Conservation (phyloP, 768 basidiomycete genomes). For the Russula sp. region DNA sequence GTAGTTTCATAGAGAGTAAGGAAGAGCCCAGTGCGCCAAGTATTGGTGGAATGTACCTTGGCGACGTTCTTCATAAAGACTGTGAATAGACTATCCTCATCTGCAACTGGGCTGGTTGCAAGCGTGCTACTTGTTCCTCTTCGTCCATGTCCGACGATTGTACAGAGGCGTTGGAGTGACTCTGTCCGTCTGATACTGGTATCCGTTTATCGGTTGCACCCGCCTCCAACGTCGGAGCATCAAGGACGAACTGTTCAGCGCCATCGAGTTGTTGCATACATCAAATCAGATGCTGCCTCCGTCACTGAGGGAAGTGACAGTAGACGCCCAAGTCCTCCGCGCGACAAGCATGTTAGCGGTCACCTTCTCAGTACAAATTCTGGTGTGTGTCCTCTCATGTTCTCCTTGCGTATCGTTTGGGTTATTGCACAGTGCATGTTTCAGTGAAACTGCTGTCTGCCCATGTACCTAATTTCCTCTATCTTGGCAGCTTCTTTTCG, state of each 20-base stretch:
- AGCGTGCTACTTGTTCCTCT: constrained; percentile 30
- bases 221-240: constrained; percentile 22
- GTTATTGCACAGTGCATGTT: too few relatives aligned
- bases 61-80: constrained; percentile 86
- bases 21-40: background rate
- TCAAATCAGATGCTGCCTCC: constrained; percentile 64
- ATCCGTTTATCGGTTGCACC: constrained; percentile 27
- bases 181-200: constrained; percentile 35
- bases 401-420: too few relatives aligned
- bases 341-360: too few relatives aligned
- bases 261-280: constrained; percentile 50
- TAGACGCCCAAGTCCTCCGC: constrained; percentile 23
- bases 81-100: constrained; percentile 76
- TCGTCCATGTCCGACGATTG: constrained; percentile 49
- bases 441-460: too few relatives aligned
- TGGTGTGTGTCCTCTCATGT: too few relatives aligned
- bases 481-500: too few relatives aligned
- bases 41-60: constrained; percentile 43
- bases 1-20: constrained; percentile 33
- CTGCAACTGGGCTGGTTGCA: constrained; percentile 53
- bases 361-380: too few relatives aligned
- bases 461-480: too few relatives aligned
- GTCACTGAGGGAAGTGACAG: constrained; percentile 25
- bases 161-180: constrained; percentile 42
- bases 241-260: constrained; percentile 62